Evolutionary conservation across 768 basidiomycete species (phyloP).

Genomic region (Sutorius australiensis): DNA sequence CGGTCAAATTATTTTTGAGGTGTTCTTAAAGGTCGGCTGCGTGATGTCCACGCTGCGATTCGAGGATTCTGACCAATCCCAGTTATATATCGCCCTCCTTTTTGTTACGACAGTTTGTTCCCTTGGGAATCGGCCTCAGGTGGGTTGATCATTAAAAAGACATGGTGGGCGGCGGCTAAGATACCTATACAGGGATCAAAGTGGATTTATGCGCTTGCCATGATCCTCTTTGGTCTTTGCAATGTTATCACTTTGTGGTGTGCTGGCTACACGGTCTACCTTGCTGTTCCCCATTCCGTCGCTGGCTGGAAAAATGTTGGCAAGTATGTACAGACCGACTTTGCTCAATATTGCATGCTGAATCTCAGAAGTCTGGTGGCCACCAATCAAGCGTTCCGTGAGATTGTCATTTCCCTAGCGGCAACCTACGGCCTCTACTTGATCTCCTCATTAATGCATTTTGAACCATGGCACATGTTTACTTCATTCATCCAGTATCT

Average conservation of each 20-base stretch:
- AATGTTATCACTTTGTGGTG: constrained; percentile 83
- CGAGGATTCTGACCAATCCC: constrained; percentile 20
- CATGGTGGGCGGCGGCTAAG: constrained; percentile 1
- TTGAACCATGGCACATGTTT: constrained; percentile 97
- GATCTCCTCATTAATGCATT: constrained; percentile 79
- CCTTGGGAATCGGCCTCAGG: constrained; percentile 85
- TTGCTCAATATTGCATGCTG: constrained; percentile 18
- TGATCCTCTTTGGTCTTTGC: constrained; percentile 75
- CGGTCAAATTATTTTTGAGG: constrained; percentile 69
- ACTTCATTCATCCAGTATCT: constrained; percentile 91
- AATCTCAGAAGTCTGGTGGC: constrained; percentile 46
- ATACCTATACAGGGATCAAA: constrained; percentile 60
- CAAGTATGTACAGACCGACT: constrained; percentile 44
- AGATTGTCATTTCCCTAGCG: constrained; percentile 78
- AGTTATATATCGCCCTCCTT: constrained; percentile 81
- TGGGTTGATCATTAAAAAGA: constrained; percentile 14
- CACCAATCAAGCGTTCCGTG: constrained; percentile 67
- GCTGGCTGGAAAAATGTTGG: constrained; percentile 72
- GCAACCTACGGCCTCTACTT: constrained; percentile 84
- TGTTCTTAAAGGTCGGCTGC: constrained; percentile 56
- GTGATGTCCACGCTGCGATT: neutral
- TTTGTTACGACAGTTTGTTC: constrained; percentile 84
- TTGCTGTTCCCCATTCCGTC: constrained; percentile 72
- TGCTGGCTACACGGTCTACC: constrained; percentile 86
- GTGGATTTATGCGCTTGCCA: constrained; percentile 75